Conservation (phyloP, 768 basidiomycete species). For the Termitomyces heimii region DNA sequence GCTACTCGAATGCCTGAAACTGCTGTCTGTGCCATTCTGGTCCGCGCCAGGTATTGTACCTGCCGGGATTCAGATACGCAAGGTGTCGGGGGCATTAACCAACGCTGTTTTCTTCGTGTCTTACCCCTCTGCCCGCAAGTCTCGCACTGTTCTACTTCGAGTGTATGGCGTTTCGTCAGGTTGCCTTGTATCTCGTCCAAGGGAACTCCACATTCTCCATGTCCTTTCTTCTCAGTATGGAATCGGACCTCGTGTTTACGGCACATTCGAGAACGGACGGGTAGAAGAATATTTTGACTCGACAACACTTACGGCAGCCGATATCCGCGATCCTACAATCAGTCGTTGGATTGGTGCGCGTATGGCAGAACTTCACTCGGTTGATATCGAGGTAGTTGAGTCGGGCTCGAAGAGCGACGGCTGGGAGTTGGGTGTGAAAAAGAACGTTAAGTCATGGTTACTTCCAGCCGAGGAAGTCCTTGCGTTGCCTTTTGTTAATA, state of each 20-base stretch:
- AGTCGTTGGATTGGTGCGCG: slow-evolving; percentile 88
- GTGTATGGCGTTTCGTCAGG: slow-evolving; percentile 89
- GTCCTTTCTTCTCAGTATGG: slow-evolving; percentile 81
- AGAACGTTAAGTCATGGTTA: slow-evolving; percentile 72
- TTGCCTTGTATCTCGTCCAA: slow-evolving; percentile 79
- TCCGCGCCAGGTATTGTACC: slow-evolving; percentile 36
- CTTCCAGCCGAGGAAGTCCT: slow-evolving; percentile 70
- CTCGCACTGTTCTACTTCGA: slow-evolving; percentile 75
- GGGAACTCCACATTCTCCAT: slow-evolving; percentile 85
- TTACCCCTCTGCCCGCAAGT: slow-evolving; percentile 42
- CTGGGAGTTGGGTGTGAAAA: slow-evolving; percentile 55
- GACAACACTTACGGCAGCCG: slow-evolving; percentile 66
- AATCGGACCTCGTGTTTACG: slow-evolving; percentile 89
- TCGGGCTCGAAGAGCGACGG: slow-evolving; percentile 37
- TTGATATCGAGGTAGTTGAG: slow-evolving; percentile 71
- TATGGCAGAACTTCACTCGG: slow-evolving; percentile 95
- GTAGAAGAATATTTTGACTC: slow-evolving; percentile 95
- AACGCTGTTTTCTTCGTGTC: slow-evolving; percentile 98
- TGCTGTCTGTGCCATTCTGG: slow-evolving; percentile 60
- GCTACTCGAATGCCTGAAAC: slow-evolving; percentile 49
- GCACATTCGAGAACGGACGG: slow-evolving; percentile 93
- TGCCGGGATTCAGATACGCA: slow-evolving; percentile 55
- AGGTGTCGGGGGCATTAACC: slow-evolving; percentile 88
- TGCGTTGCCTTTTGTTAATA: slow-evolving; percentile 44
- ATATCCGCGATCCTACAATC: slow-evolving; percentile 70